Evolutionary conservation across 352 stramenopile species (phyloP).

Genomic region (Phytophthora fragariae): DNA sequence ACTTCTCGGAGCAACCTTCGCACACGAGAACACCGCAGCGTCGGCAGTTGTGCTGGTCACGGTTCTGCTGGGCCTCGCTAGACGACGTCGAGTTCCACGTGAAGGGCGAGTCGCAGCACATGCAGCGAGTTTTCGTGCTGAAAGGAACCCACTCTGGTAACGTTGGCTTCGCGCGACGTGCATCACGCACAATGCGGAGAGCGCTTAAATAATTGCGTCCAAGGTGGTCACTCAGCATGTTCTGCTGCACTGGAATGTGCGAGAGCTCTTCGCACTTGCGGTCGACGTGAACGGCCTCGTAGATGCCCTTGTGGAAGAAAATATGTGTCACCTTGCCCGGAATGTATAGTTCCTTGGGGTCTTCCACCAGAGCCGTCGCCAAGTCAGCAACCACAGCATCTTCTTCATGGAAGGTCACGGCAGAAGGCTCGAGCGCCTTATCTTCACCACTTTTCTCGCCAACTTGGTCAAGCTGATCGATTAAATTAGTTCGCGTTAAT

Average conservation of each 20-base stretch:
- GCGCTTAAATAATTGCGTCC: slow-evolving; percentile 84
- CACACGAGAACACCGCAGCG: slow-evolving; percentile 84
- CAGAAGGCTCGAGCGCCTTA: slow-evolving; percentile 41
- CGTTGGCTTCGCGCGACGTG: slow-evolving; percentile 57
- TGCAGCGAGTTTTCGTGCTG: slow-evolving; percentile 85
- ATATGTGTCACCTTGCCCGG: slow-evolving; percentile 79
- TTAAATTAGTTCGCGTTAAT: slow-evolving; percentile 77
- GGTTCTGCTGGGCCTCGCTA: slow-evolving; percentile 89
- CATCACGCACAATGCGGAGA: slow-evolving; percentile 80
- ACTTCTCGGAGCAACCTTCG: slow-evolving; percentile 87
- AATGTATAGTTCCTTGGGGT: slow-evolving; percentile 83
- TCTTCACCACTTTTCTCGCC: slow-evolving; percentile 43
- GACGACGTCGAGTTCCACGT: slow-evolving; percentile 92
- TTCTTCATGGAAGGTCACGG: slow-evolving; percentile 53
- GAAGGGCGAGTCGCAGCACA: slow-evolving; percentile 90
- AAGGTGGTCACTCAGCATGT: slow-evolving; percentile 89
- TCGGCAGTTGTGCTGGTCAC: slow-evolving; percentile 92
- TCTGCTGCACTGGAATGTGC: slow-evolving; percentile 85
- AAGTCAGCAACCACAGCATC: slow-evolving; percentile 64
- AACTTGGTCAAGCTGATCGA: slow-evolving; percentile 76
- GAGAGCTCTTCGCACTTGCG: slow-evolving; percentile 75
- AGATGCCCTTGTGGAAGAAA: slow-evolving; percentile 83
- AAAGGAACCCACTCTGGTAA: slow-evolving; percentile 82
- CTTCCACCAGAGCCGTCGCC: slow-evolving; percentile 55
- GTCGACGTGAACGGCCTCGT: slow-evolving; percentile 84